phyloP scores from a whole-genome alignment of 176 grass and related monocot genomes.

The Areca catechu region DNA sequence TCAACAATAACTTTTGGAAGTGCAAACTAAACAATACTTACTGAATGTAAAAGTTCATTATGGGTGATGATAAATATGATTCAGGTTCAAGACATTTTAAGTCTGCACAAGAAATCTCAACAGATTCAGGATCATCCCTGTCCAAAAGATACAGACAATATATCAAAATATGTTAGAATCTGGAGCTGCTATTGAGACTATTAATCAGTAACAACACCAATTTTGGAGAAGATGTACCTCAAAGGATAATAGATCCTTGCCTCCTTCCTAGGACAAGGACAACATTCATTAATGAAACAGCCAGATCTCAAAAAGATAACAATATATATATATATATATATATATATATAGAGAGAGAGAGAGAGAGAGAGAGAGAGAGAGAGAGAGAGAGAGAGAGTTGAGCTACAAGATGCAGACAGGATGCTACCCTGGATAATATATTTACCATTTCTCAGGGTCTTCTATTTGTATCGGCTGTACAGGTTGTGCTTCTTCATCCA shows the following conservation, averaged over 20 bases:
- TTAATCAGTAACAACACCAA: too few relatives aligned
- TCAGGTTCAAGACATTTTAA: slow-evolving; percentile 75
- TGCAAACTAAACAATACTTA: slow-evolving; percentile 29
- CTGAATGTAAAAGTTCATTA: slow-evolving; percentile 97
- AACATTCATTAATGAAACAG: slow-evolving; percentile 16
- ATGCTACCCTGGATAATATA: too few relatives aligned
- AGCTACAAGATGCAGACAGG: too few relatives aligned
- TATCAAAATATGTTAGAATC: too few relatives aligned
- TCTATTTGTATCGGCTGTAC: slow-evolving; percentile 25
- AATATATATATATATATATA: too few relatives aligned
- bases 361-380: slow-evolving; percentile 2
- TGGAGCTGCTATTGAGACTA: too few relatives aligned
- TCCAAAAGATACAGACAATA: neutral
- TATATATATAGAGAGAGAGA: neutral
- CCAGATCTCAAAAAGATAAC: slow-evolving; percentile 16
- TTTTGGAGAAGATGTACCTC: slow-evolving; percentile 31
- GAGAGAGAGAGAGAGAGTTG: neutral
- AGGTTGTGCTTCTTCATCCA: slow-evolving; percentile 53
- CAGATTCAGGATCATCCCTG: slow-evolving; percentile 54
- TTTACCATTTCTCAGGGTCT: slow-evolving; percentile 40
- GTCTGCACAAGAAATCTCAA: slow-evolving; percentile 62
- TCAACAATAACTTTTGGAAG: neutral
- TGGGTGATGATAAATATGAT: slow-evolving; percentile 67
- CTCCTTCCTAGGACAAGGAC: slow-evolving; percentile 41
- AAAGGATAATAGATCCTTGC: slow-evolving; percentile 72